These are phyloP conservation scores for Prunus salicina DNA, from an alignment of 306 rosid genomes.

Conservation along the genomic window DNA sequence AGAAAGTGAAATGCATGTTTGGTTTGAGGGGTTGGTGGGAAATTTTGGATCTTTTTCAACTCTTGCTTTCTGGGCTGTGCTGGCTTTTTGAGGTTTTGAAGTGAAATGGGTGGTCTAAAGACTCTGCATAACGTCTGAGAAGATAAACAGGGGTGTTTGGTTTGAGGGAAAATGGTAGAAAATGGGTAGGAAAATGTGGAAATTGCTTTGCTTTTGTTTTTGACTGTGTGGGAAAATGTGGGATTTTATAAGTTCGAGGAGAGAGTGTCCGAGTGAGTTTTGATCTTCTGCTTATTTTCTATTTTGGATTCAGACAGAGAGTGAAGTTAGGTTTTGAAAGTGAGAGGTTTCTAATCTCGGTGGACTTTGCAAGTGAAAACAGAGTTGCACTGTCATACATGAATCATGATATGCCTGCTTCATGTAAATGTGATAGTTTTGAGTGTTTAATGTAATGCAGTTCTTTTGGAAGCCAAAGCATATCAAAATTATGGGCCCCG, in stretches of 20 bases:
- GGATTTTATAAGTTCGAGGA: neutral
- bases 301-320: neutral
- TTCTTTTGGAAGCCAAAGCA: neutral
- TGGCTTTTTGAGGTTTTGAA: conserved; percentile 2
- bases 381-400: neutral
- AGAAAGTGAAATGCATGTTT: conserved; percentile 32
- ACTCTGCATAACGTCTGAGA: neutral
- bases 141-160: conserved; percentile 9
- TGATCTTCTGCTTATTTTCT: neutral
- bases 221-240: conserved; percentile 16
- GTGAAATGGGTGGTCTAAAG: neutral
- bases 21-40: conserved; percentile 3
- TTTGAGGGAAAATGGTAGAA: neutral
- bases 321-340: neutral
- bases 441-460: neutral
- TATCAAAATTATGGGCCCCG: conserved; percentile 3
- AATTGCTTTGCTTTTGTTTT: neutral
- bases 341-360: conserved; percentile 8
- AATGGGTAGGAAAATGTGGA: neutral
- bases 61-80: neutral
- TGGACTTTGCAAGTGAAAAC: neutral
- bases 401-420: conserved; percentile 5
- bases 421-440: neutral
- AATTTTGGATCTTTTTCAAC: neutral
- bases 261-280: neutral